Evolutionary conservation across 1,284 basidiomycete genomes (phyloP).

Genomic region (Cerrena zonata): DNA sequence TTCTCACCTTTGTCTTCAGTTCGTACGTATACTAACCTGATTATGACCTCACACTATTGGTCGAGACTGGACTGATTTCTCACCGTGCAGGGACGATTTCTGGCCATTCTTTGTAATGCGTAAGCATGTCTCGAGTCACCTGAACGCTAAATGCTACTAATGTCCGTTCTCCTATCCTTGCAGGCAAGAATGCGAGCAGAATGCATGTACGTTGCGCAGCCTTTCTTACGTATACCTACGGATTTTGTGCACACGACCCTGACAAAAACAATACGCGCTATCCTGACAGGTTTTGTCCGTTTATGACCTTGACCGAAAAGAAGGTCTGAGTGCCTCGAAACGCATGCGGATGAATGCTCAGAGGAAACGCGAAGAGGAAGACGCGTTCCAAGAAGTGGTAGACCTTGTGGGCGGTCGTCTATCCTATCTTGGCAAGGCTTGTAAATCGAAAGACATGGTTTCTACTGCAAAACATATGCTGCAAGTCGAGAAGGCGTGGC

Average conservation of each 20-base stretch:
- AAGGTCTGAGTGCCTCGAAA: constrained; percentile 56
- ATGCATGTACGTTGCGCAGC: constrained; percentile 54
- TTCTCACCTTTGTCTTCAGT: constrained; percentile 74
- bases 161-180: neutral
- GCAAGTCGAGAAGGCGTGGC: constrained; percentile 71
- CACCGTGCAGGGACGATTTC: constrained; percentile 61
- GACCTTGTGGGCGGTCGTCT: constrained; percentile 71
- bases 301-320: constrained; percentile 60
- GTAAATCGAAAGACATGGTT: constrained; percentile 55
- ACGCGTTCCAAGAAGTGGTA: constrained; percentile 47
- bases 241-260: constrained; percentile 1
- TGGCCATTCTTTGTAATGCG: constrained; percentile 71
- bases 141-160: neutral
- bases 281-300: constrained; percentile 65
- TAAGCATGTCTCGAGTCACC: constrained; percentile 27
- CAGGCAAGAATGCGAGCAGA: constrained; percentile 65
- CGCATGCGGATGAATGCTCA: constrained; percentile 44
- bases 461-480: constrained; percentile 61
- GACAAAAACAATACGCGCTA: no score
- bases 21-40: constrained; percentile 42
- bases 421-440: constrained; percentile 64
- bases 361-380: constrained; percentile 20
- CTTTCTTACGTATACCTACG: constrained; percentile 1
- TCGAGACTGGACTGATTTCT: neutral
- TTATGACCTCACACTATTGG: neutral